Evolutionary conservation across 768 basidiomycete genomes (phyloP), one percentile per base, ranked within the genome.

Genomic region (Termitomyces sp.): DNA sequence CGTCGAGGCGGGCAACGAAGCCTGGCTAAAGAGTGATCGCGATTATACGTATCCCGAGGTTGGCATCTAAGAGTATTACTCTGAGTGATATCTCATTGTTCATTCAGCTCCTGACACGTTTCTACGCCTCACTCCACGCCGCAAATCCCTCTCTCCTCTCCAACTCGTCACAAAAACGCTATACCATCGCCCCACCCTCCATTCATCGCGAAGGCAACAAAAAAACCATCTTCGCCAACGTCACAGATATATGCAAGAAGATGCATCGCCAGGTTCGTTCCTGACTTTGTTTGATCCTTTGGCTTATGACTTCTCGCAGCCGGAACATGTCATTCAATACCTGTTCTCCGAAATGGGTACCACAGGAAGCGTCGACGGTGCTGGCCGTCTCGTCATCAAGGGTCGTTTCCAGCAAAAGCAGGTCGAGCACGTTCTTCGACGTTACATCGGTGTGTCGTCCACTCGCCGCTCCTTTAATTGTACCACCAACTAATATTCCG

Each of bases 351-450:
- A 99, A 78, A 87, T 98, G 88, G 97, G 97, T 77, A 99, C 97
- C 15, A 96, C 89, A 24, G 96, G 96, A 59, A 92, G 89, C 39
- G 92, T 98, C 44, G 97, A 98, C 66, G 97, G 94, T 58, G 84
- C 86, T 1, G 89, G 90, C 20, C 87, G 95, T 46, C 79, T 99
- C 59, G 91, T 98, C 66, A 98, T 99, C 82, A 96, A 91, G 73
- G 97, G 97, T 66, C 86, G 93, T 64, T 99, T 98, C 84, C 94
- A 94, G 68, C 96, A 96, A 72, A 98, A 98, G 75, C 95, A 97
- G 69, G 88, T 98, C 63, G 96, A 99, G 76, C 96, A 96, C 70
- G 93, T 99, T 12, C 75, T 99, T 65, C 83, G 97, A 69, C 85
- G 94, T 58, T 99, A 99, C 73, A 98, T 98, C 67, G 92, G 95